Conservation (phyloP, 2,329 filamentous ascomycete species). For the Tolypocladium amazonense region DNA sequence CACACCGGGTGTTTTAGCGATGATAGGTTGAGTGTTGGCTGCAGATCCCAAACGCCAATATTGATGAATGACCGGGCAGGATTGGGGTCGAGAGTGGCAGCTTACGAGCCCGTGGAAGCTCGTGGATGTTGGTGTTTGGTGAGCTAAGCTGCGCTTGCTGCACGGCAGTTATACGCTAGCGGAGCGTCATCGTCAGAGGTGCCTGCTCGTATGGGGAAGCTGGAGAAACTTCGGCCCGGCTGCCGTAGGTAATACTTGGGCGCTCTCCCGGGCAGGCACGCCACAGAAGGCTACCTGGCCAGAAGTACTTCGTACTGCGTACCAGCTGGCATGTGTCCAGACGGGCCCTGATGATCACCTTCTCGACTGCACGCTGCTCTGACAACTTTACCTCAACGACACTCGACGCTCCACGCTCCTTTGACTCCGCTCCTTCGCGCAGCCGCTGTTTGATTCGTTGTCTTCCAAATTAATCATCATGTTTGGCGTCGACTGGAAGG, state of each 20-base stretch:
- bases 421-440: not conserved
- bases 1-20: not conserved
- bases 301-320: conserved; percentile 1
- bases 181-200: conserved; percentile 4
- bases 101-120: conserved; percentile 4
- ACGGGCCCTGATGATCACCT: not conserved
- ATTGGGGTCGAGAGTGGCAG: not conserved
- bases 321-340: conserved; percentile 1
- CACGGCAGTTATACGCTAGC: not conserved
- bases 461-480: not conserved
- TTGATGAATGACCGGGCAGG: not conserved
- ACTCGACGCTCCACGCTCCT: not conserved
- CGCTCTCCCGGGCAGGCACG: not conserved
- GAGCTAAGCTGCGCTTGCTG: not conserved
- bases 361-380: not conserved
- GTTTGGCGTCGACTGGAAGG: conserved; percentile 59
- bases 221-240: conserved; percentile 8
- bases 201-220: not conserved
- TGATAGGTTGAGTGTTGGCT: not conserved
- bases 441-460: not conserved
- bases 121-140: conserved; percentile 2
- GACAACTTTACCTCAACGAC: not conserved
- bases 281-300: conserved; percentile 6
- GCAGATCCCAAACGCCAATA: not conserved
- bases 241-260: not conserved